These are phyloP conservation scores for Fusarium gaditjirri DNA, from an alignment of 2,329 filamentous ascomycete genomes.

Conservation along the genomic window DNA sequence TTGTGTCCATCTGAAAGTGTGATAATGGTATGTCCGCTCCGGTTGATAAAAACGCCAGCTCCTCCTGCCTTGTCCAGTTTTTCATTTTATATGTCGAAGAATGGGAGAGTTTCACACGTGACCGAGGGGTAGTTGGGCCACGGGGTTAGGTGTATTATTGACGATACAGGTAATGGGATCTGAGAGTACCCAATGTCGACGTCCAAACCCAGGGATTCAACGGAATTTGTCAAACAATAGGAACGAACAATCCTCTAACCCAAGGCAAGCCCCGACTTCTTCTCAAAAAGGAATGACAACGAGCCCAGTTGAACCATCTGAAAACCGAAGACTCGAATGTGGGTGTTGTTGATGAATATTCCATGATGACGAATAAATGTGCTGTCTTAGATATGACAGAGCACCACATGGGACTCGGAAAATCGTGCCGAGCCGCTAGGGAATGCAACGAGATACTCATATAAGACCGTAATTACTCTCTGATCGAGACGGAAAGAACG, in stretches of 20 bases:
- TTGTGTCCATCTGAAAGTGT: background rate
- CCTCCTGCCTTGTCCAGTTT: background rate
- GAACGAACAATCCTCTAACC: background rate
- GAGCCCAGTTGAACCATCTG: background rate
- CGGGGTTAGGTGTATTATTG: background rate
- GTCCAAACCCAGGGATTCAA: background rate
- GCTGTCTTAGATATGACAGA: constrained; percentile 1
- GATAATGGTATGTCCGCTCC: background rate
- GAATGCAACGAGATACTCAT: constrained; percentile 28
- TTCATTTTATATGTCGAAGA: background rate
- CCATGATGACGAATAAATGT: background rate
- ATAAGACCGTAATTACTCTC: background rate
- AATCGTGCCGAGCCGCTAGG: constrained; percentile 16
- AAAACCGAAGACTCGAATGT: background rate
- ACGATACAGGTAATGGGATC: background rate
- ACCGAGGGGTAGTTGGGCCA: background rate
- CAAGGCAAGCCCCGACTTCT: background rate
- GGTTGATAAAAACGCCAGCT: background rate
- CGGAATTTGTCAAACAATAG: background rate
- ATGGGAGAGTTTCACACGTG: background rate
- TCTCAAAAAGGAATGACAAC: background rate
- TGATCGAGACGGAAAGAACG: constrained; percentile 2
- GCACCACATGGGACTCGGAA: constrained; percentile 10
- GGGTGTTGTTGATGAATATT: background rate
- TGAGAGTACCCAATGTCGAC: too few species aligned